Evolutionary conservation across 441 rosid species (phyloP).

Genomic region (Gossypium lobatum): DNA sequence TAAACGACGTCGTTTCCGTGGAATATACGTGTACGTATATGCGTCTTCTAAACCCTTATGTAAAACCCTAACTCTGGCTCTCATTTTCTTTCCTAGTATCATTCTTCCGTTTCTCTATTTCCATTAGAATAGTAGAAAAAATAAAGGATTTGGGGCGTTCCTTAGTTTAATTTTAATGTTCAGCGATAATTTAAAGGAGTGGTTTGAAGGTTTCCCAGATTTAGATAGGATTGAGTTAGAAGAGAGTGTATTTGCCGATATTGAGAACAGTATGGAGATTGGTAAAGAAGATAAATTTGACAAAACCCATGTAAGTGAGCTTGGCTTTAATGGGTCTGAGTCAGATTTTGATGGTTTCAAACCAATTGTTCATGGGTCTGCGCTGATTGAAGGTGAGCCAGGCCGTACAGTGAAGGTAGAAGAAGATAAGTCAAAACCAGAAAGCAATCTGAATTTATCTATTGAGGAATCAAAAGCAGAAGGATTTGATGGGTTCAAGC

Average conservation of each 20-base stretch:
- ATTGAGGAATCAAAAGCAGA: conserved; percentile 21
- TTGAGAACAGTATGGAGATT: conserved; percentile 27
- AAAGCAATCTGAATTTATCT: conserved; percentile 29
- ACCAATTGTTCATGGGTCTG: conserved; percentile 15
- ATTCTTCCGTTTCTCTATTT: not conserved
- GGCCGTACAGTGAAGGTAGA: conserved; percentile 25
- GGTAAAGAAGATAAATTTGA: conserved; percentile 21
- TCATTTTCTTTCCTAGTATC: not conserved
- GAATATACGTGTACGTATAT: not conserved
- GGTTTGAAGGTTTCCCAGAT: conserved; percentile 38
- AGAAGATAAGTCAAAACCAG: conserved; percentile 24
- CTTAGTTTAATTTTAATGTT: not conserved
- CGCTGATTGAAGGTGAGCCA: conserved; percentile 19
- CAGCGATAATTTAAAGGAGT: conserved; percentile 13
- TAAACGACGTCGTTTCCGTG: not conserved
- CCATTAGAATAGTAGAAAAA: not conserved
- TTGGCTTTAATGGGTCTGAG: conserved; percentile 6
- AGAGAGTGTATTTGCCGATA: conserved; percentile 27
- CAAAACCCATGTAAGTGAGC: conserved; percentile 14
- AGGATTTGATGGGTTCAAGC: conserved; percentile 17
- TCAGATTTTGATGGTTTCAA: conserved; percentile 18
- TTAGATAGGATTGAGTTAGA: conserved; percentile 24
- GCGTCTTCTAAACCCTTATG: not conserved
- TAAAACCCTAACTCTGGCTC: not conserved
- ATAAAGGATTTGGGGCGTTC: not conserved